Base-by-base conservation (phyloP, 345 rosid species). In the Pseudoturritis turrita region DNA sequence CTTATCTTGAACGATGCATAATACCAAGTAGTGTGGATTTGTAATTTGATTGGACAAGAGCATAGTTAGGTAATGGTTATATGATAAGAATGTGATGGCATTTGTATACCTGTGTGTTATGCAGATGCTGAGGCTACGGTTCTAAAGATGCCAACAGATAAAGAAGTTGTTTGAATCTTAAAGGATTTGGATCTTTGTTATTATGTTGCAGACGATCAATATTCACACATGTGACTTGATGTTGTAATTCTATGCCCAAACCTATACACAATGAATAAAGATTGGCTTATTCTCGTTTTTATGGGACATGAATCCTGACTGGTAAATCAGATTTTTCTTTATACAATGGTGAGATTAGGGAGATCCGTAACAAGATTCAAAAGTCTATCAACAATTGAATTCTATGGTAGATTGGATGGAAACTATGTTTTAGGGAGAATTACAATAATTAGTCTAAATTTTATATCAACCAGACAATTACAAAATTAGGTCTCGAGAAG, bases 131-230 rank as follows among this genome's bases (percentile, higher is more conserved):
- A 51, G 37, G 68, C 78, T 67, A 67, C 33, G 49, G 63, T 75
- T 60, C 74, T 75, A 35, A 68, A 33, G 63, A 75, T 75, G 74
- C 74, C 78, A 33, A 68, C 78, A 51, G 73, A 75, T 6, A 49
- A 28, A 69, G 73, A 59, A 46, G 75, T 18, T 62, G 12, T 61
- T 7, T 71, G 39, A 70, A 36, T 49, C 14, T 14, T 54, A 44
- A 37, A 13, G 10, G 31, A 21, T 59, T 46, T 39, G 59, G 10
- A 40, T 54, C 0, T 50, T 47, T 41, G 12, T 49, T 47, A n/a
- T n/a, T n/a, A n/a, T n/a, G n/a, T n/a, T n/a, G n/a, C n/a, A 15
- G 36, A 35, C 39, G 47, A n/a, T n/a, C 78, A 66, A 50, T 65
- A 69, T 57, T 69, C 56, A 41, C 54, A 59, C 57, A 11, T 22